Percentiles rank a stretch among this genome's conserved stretches.
These are phyloP conservation scores for Epichloe sylvatica DNA, from an alignment of 2,329 filamentous ascomycete species.

Conservation along the genomic window DNA sequence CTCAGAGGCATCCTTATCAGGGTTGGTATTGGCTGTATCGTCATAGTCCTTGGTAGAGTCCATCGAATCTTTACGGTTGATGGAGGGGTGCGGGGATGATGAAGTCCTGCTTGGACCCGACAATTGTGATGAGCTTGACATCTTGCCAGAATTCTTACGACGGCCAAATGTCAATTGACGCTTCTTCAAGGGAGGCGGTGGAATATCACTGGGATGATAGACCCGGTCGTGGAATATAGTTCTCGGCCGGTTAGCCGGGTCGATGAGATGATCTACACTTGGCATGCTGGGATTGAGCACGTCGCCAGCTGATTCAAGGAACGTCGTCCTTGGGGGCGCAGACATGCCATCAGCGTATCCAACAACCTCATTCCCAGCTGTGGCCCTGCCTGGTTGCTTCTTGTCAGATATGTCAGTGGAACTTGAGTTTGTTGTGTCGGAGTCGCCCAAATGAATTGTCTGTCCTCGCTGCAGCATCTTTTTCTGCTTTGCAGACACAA, in stretches of 20 bases:
- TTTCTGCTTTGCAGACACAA: slow-evolving; percentile 43
- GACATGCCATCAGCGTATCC: slow-evolving; percentile 34
- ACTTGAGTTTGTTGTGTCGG: slow-evolving; percentile 11
- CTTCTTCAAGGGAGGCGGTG: slow-evolving; percentile 57
- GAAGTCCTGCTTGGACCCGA: slow-evolving; percentile 14
- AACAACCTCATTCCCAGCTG: slow-evolving; percentile 35
- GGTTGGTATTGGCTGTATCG: slow-evolving; percentile 33
- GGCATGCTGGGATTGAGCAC: slow-evolving; percentile 82
- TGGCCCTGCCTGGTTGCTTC: slow-evolving; percentile 24
- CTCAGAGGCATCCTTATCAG: slow-evolving; percentile 25
- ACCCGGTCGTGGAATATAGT: slow-evolving; percentile 96
- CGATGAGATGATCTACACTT: slow-evolving; percentile 64
- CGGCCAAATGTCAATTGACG: slow-evolving; percentile 25
- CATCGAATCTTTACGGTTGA: slow-evolving; percentile 29
- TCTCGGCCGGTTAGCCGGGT: slow-evolving; percentile 66
- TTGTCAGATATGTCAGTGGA: slow-evolving; percentile 8
- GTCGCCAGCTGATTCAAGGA: slow-evolving; percentile 91
- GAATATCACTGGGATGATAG: slow-evolving; percentile 88
- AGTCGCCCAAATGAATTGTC: slow-evolving; percentile 37
- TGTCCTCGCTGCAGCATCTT: slow-evolving; percentile 68
- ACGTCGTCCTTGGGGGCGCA: slow-evolving; percentile 76
- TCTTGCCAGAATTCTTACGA: slow-evolving; percentile 17
- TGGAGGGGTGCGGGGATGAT: slow-evolving; percentile 21
- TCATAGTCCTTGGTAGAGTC: slow-evolving; percentile 37
- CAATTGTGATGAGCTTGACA: slow-evolving; percentile 11